Conservation (phyloP, 1,139 yeast genomes). For the Tardiomyces depauwii region DNA sequence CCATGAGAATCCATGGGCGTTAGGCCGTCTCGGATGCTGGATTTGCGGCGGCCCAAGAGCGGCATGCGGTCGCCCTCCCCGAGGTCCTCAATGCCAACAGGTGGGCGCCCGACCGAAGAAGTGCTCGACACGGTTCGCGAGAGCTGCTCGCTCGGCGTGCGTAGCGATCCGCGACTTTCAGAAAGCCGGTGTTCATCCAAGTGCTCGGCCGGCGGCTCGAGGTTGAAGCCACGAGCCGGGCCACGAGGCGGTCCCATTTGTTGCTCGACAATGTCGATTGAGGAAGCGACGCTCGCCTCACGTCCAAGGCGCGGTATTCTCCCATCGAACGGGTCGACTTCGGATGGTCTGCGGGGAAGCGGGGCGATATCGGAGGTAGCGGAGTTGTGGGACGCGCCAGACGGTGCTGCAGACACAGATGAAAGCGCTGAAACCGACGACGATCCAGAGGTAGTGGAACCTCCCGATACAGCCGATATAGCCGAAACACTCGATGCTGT, state of each 20-base stretch:
- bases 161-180: background rate
- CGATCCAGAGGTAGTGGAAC: too few relatives aligned
- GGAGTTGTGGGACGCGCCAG: too few relatives aligned
- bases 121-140: background rate
- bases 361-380: too few relatives aligned
- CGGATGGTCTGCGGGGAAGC: background rate
- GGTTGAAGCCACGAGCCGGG: background rate
- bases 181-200: background rate
- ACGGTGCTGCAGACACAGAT: too few relatives aligned
- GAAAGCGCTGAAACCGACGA: too few relatives aligned
- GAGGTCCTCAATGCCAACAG: background rate
- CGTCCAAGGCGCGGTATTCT: background rate
- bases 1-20: constrained; percentile 11
- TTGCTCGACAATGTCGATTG: background rate
- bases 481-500: too few relatives aligned
- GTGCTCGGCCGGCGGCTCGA: background rate
- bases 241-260: background rate
- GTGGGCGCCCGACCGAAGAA: background rate
- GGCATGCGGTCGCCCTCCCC: constrained; percentile 1
- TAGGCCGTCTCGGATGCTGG: background rate
- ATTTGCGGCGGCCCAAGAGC: constrained; percentile 3
- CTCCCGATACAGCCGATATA: too few relatives aligned
- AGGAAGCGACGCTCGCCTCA: background rate
- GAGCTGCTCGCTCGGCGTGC: background rate
- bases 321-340: background rate